Base-by-base conservation (phyloP, 164 flowering plant genomes). In the Annona squamosa region DNA sequence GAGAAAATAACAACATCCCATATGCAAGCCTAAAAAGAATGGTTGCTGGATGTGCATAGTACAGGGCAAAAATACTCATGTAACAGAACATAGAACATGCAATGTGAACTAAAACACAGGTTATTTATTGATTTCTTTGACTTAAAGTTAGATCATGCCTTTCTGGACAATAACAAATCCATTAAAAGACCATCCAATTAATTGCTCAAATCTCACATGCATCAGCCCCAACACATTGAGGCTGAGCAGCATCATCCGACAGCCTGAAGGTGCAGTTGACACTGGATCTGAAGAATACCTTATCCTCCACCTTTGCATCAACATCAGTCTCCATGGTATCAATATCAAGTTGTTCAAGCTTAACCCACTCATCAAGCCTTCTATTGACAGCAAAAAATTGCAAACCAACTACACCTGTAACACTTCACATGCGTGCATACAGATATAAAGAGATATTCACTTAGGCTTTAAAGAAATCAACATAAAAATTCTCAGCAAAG, bases 331-430 rank as follows among this genome's bases (percentile, higher is more conserved):
- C 52, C 52, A 48, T 7, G 5, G 99, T 93, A 71, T 89, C 87
- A 67, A 95, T 97, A 87, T 95, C 98, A 72, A 95, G 52, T 48
- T 48, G 52, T 48, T 48, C 52, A 4, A 48, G 52, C 52, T 48
- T 48, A 48, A 48, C 52, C 52, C 52, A 48, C 52, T 48, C 5
- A 7, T 48, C 52, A 48, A 48, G 52, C 52, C 52, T 48, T 48
- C 52, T 48, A 48, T 48, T 48, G 52, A 48, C 52, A 1, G 52
- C 52, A 48, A 48, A 48, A 48, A 48, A 42, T 52, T 44, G 44
- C 74, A 72, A 5, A 57, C 13, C 56, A 43, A n/a, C 26, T 10
- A 56, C 46, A 65, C 2, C 16, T 45, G 26, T 56, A 68, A 68
- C 5, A 6, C 18, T 46, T 46, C 2, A 46, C n/a, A 46, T 0